phyloP scores from a whole-genome alignment of 2,329 filamentous ascomycete species.

The Cladosporium colombiae region DNA sequence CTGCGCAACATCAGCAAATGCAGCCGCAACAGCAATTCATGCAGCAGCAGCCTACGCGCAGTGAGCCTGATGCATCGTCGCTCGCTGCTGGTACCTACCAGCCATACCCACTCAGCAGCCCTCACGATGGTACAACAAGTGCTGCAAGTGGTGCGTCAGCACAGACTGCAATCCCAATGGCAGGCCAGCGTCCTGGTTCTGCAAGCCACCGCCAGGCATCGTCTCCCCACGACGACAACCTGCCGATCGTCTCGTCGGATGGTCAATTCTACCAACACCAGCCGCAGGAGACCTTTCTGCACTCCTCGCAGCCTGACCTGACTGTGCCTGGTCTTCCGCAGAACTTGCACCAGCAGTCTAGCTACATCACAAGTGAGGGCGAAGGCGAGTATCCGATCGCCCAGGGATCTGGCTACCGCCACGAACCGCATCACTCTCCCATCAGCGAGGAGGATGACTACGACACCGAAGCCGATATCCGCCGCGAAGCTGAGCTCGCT shows the following conservation, averaged over 20 bases:
- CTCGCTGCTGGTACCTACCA: conserved; percentile 36
- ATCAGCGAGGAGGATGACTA: conserved; percentile 52
- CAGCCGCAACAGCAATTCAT: conserved; percentile 26
- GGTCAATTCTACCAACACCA: conserved; percentile 49
- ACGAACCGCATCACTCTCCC: conserved; percentile 23
- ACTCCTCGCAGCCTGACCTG: conserved; percentile 30
- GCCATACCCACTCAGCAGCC: conserved; percentile 24
- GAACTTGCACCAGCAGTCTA: conserved; percentile 25
- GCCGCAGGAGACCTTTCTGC: conserved; percentile 36
- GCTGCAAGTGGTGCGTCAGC: conserved; percentile 22
- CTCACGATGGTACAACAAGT: conserved; percentile 20
- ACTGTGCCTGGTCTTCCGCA: conserved; percentile 6
- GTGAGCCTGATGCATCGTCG: conserved; percentile 41
- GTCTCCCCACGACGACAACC: conserved; percentile 22
- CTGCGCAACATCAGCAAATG: conserved; percentile 8
- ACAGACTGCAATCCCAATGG: conserved; percentile 30
- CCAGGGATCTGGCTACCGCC: conserved; percentile 18
- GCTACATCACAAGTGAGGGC: conserved; percentile 58
- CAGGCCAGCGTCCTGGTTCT: conserved; percentile 15
- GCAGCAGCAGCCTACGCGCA: conserved; percentile 30
- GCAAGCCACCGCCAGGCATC: conserved; percentile 17
- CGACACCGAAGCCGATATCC: conserved; percentile 54
- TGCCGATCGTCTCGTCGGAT: conserved; percentile 30
- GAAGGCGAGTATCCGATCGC: conserved; percentile 73
- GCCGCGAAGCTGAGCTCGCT: conserved; percentile 50